Percentiles rank a stretch among this genome's conserved stretches.
These are phyloP conservation scores for Paxillus involutus DNA, from an alignment of 768 basidiomycete genomes.

Conservation along the genomic window DNA sequence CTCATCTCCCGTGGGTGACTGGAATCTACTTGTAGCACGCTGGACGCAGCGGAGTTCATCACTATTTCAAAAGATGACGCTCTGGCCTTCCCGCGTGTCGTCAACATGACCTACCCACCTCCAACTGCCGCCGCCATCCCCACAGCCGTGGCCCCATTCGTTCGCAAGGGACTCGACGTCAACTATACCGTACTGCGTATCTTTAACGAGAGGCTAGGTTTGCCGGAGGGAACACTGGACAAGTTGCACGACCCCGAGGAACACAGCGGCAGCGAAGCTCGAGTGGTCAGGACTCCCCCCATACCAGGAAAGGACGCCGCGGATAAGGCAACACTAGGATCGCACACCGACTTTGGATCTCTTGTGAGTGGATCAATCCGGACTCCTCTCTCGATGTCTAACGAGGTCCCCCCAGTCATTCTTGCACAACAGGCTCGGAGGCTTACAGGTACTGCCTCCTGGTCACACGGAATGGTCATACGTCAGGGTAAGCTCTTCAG, in stretches of 20 bases:
- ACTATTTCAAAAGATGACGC: slow-evolving; percentile 72
- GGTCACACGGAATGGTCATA: slow-evolving; percentile 66
- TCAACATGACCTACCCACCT: slow-evolving; percentile 56
- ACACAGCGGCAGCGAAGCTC: slow-evolving; percentile 55
- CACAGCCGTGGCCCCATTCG: slow-evolving; percentile 50
- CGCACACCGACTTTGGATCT: slow-evolving; percentile 78
- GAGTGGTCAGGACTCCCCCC: slow-evolving; percentile 52
- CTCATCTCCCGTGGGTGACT: not conserved
- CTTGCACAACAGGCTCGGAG: slow-evolving; percentile 69
- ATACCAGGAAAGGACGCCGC: slow-evolving; percentile 24
- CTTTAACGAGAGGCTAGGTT: slow-evolving; percentile 56
- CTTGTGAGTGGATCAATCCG: slow-evolving; percentile 44
- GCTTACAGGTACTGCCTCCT: slow-evolving; percentile 66
- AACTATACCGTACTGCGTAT: slow-evolving; percentile 52
- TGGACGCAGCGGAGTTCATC: slow-evolving; percentile 62
- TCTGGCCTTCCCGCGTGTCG: slow-evolving; percentile 53
- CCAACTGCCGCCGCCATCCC: slow-evolving; percentile 52
- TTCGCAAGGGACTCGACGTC: slow-evolving; percentile 55
- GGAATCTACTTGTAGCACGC: not conserved
- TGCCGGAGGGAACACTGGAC: slow-evolving; percentile 49
- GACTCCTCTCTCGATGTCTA: not conserved
- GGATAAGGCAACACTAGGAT: slow-evolving; percentile 50
- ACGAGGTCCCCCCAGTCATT: slow-evolving; percentile 45
- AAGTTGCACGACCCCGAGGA: slow-evolving; percentile 44
- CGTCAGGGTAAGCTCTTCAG: slow-evolving; percentile 44